Conservation (phyloP, 2,329 filamentous ascomycete species). For the Elsinoe necatrix region DNA sequence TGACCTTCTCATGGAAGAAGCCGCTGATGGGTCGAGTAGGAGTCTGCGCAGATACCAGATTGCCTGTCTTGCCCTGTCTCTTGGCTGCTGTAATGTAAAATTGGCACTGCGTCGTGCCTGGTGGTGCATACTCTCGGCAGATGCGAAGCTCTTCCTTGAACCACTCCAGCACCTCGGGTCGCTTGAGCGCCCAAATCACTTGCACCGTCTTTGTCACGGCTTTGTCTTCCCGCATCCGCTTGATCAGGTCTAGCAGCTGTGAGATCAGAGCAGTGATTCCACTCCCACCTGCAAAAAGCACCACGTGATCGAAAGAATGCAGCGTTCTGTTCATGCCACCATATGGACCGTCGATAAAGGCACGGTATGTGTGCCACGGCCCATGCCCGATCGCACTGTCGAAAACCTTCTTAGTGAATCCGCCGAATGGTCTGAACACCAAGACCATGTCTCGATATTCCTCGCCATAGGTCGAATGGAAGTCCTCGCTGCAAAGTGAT, state of each 20-base stretch:
- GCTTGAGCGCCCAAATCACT: slow-evolving; percentile 88
- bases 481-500: slow-evolving; percentile 85
- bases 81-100: slow-evolving; percentile 85
- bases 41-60: slow-evolving; percentile 43
- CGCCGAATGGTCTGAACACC: slow-evolving; percentile 84
- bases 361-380: slow-evolving; percentile 83
- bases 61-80: slow-evolving; percentile 42
- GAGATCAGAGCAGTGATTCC: slow-evolving; percentile 91
- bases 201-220: slow-evolving; percentile 85
- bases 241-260: slow-evolving; percentile 87
- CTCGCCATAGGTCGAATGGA: slow-evolving; percentile 84
- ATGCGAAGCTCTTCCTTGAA: slow-evolving; percentile 92
- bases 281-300: slow-evolving; percentile 87
- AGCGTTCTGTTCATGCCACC: slow-evolving; percentile 87
- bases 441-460: slow-evolving; percentile 80
- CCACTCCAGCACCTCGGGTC: slow-evolving; percentile 92
- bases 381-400: slow-evolving; percentile 75
- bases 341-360: slow-evolving; percentile 89
- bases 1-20: slow-evolving; percentile 75
- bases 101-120: slow-evolving; percentile 82
- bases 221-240: slow-evolving; percentile 89
- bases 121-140: slow-evolving; percentile 79
- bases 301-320: slow-evolving; percentile 85
- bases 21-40: slow-evolving; percentile 57
- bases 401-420: slow-evolving; percentile 81